A percentile compares a stretch with the other conserved stretches of the same genome.
phyloP scores from a whole-genome alignment of 2,329 filamentous ascomycete species.

The Sporothrix sp. region DNA sequence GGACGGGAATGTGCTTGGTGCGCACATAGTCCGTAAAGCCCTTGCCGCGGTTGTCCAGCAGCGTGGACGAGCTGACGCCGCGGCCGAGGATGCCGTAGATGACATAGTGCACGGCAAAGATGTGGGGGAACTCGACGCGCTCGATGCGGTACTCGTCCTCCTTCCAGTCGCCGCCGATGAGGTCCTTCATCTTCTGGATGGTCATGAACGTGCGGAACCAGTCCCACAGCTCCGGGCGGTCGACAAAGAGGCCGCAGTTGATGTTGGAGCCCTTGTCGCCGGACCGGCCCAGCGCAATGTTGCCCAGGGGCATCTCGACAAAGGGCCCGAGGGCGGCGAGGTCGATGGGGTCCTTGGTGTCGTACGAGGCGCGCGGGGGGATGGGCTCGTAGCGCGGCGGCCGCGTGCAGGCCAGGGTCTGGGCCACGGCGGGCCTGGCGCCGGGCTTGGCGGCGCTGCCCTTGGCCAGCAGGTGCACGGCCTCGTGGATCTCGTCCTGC shows the following conservation, averaged over 20 bases:
- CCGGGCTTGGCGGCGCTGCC: neutral
- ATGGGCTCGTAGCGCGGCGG: slow-evolving; percentile 22
- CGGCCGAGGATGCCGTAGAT: slow-evolving; percentile 35
- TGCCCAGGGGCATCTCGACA: slow-evolving; percentile 22
- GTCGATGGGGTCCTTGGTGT: neutral
- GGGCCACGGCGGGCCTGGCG: neutral
- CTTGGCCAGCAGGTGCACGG: slow-evolving; percentile 2
- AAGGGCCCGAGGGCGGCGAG: slow-evolving; percentile 26
- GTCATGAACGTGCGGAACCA: slow-evolving; percentile 32
- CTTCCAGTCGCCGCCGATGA: slow-evolving; percentile 27
- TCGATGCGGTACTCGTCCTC: slow-evolving; percentile 32
- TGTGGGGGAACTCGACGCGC: slow-evolving; percentile 35
- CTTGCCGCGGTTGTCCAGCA: slow-evolving; percentile 42
- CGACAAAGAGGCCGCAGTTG: slow-evolving; percentile 28
- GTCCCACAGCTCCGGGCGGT: slow-evolving; percentile 29
- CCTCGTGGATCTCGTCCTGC: slow-evolving; percentile 20
- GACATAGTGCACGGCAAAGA: slow-evolving; percentile 40
- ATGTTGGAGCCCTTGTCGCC: slow-evolving; percentile 28
- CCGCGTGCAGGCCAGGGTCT: slow-evolving; percentile 18
- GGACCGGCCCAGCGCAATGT: slow-evolving; percentile 21
- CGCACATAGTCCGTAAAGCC: slow-evolving; percentile 34
- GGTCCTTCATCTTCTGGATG: slow-evolving; percentile 25
- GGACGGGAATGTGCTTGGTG: slow-evolving; percentile 33
- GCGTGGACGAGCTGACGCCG: slow-evolving; percentile 37
- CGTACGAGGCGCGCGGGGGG: slow-evolving; percentile 5